Evolutionary conservation across 140 eudicot species (phyloP).

Genomic region (Anethum foeniculum): DNA sequence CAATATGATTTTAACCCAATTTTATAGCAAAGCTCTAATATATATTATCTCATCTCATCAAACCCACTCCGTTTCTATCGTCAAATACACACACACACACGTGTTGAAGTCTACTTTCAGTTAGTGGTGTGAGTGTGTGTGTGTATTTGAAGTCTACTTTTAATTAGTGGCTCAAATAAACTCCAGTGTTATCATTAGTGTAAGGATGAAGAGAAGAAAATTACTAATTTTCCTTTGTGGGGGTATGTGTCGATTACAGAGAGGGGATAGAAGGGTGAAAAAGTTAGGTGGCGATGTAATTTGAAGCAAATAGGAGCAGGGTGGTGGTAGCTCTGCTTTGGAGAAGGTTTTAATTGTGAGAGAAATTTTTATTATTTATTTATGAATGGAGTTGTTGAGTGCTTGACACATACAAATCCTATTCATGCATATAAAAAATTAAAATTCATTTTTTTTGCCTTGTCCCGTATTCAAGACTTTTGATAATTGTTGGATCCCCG

Average conservation of each 20-base stretch:
- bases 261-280: neutral
- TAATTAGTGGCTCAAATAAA: neutral
- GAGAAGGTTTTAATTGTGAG: neutral
- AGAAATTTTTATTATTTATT: no score
- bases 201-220: neutral
- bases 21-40: no score
- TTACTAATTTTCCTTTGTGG: neutral
- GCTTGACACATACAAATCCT: neutral
- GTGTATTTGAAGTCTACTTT: no score
- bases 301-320: neutral
- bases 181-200: neutral
- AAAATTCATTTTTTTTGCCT: no score
- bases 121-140: no score
- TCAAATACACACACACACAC: no score
- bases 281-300: neutral
- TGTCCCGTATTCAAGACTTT: no score
- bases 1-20: no score
- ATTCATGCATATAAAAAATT: no score
- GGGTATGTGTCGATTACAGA: neutral
- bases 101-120: no score
- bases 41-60: neutral
- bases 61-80: neutral
- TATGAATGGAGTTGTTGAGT: neutral
- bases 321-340: neutral
- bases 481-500: no score